A percentile compares a stretch with the other conserved stretches of the same genome.
Evolutionary conservation across 306 rosid species (phyloP).

Genomic region (Casuarina glauca): DNA sequence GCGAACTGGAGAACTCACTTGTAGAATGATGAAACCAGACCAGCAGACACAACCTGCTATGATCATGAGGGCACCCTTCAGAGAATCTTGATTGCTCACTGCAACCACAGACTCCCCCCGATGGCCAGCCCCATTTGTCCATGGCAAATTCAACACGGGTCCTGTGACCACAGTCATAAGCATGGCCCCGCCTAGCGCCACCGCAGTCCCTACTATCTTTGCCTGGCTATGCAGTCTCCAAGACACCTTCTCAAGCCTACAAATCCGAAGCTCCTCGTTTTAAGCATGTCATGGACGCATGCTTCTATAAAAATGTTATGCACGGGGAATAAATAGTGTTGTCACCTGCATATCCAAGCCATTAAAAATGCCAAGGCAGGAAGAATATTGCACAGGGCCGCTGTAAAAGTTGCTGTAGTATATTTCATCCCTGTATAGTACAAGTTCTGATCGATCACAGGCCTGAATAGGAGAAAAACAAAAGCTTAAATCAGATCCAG

Average conservation of each 20-base stretch:
- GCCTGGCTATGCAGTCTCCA: conserved; percentile 38
- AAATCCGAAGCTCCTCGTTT: not conserved
- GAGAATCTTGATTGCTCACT: conserved; percentile 30
- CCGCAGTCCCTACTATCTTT: conserved; percentile 42
- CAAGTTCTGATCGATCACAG: conserved; percentile 62
- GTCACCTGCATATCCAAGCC: conserved; percentile 52
- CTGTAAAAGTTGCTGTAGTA: conserved; percentile 55
- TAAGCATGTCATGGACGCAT: too few species aligned
- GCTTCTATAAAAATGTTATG: too few species aligned
- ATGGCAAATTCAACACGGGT: conserved; percentile 36
- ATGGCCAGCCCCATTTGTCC: conserved; percentile 27
- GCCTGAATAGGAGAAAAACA: conserved; percentile 30
- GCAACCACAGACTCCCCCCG: conserved; percentile 16
- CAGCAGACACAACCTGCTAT: conserved; percentile 46
- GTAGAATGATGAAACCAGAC: conserved; percentile 49
- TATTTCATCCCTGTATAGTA: conserved; percentile 49
- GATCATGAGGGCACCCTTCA: conserved; percentile 51
- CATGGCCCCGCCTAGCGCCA: conserved; percentile 55
- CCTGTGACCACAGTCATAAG: conserved; percentile 46
- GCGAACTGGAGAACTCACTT: conserved; percentile 20
- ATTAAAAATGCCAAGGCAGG: conserved; percentile 57
- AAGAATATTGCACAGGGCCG: conserved; percentile 54
- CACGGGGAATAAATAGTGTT: not conserved
- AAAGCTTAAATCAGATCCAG: not conserved
- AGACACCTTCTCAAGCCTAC: conserved; percentile 52